phyloP scores from a whole-genome alignment of 495 filamentous ascomycete species.

The Talaromyces proteolyticus region DNA sequence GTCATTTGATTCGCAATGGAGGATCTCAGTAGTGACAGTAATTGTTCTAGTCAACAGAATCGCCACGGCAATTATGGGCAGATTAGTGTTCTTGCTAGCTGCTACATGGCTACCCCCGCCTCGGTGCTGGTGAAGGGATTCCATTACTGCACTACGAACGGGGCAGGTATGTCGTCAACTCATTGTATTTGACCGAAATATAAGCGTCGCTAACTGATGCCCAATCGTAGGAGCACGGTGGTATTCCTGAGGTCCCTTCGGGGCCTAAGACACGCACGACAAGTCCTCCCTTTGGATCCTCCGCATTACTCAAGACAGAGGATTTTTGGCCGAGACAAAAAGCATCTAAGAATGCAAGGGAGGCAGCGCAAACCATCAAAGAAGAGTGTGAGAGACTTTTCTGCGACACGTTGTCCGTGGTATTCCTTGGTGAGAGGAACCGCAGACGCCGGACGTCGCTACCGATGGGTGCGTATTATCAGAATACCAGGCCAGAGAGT shows the following conservation, averaged over 20 bases:
- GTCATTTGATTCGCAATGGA: constrained; percentile 24
- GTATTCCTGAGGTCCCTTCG: constrained; percentile 94
- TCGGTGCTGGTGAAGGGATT: constrained; percentile 65
- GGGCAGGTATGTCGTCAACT: constrained; percentile 51
- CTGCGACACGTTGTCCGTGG: constrained; percentile 85
- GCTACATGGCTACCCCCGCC: constrained; percentile 60
- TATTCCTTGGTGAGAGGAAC: constrained; percentile 94
- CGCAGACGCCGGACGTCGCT: constrained; percentile 58
- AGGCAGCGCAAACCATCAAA: constrained; percentile 91
- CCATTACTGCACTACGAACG: constrained; percentile 90
- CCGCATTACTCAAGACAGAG: constrained; percentile 49
- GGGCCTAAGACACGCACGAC: constrained; percentile 66
- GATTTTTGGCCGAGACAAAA: constrained; percentile 37
- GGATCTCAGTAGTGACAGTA: constrained; percentile 61
- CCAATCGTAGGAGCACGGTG: constrained; percentile 70
- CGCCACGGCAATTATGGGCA: constrained; percentile 38
- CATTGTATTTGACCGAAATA: constrained; percentile 9
- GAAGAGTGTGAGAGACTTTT: constrained; percentile 99
- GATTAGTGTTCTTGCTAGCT: constrained; percentile 74
- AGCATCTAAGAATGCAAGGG: constrained; percentile 53
- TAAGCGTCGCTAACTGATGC: constrained; percentile 6
- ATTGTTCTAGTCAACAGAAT: constrained; percentile 63
- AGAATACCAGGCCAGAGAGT: constrained; percentile 24
- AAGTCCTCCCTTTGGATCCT: constrained; percentile 79
- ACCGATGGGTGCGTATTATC: constrained; percentile 63